phyloP scores from a whole-genome alignment of 805 yeast genomes.

The Hanseniaspora nectarophila region DNA sequence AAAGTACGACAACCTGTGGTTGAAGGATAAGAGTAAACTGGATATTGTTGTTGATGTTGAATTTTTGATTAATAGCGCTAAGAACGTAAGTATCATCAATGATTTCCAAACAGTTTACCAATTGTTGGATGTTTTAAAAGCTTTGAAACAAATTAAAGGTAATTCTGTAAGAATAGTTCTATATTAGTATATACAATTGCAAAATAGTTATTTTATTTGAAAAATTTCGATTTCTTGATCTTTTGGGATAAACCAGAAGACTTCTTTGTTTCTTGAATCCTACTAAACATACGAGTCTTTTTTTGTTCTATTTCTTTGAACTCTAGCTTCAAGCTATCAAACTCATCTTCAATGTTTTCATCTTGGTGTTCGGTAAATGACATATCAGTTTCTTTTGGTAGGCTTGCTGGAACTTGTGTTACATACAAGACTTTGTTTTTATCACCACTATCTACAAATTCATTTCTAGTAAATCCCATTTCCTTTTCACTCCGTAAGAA shows the following conservation, averaged over 20 bases:
- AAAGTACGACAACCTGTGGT: slow-evolving; percentile 17
- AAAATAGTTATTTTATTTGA: no score
- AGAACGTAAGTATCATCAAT: slow-evolving; percentile 8
- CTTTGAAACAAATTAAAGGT: slow-evolving; percentile 25
- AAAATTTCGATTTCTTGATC: slow-evolving; percentile 76
- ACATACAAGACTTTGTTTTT: not conserved
- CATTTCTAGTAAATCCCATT: not conserved
- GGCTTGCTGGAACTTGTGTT: not conserved
- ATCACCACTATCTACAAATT: not conserved
- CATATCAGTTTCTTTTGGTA: not conserved
- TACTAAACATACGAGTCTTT: slow-evolving; percentile 37
- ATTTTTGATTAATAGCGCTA: slow-evolving; percentile 17
- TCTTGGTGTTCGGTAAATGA: not conserved
- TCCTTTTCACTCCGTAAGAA: not conserved
- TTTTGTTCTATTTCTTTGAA: not conserved
- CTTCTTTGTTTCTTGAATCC: slow-evolving; percentile 51
- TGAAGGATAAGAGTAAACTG: slow-evolving; percentile 28
- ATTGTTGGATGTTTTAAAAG: slow-evolving; percentile 20
- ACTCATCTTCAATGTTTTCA: slow-evolving; percentile 2
- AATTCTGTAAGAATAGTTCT: slow-evolving; percentile 28
- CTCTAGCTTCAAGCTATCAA: not conserved
- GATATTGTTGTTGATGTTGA: slow-evolving; percentile 29
- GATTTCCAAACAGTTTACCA: slow-evolving; percentile 11
- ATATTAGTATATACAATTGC: slow-evolving; percentile 20
- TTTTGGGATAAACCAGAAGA: slow-evolving; percentile 57